These are phyloP conservation scores for Termitomyces bulborhizus DNA, from an alignment of 768 basidiomycete species.

Conservation along the genomic window DNA sequence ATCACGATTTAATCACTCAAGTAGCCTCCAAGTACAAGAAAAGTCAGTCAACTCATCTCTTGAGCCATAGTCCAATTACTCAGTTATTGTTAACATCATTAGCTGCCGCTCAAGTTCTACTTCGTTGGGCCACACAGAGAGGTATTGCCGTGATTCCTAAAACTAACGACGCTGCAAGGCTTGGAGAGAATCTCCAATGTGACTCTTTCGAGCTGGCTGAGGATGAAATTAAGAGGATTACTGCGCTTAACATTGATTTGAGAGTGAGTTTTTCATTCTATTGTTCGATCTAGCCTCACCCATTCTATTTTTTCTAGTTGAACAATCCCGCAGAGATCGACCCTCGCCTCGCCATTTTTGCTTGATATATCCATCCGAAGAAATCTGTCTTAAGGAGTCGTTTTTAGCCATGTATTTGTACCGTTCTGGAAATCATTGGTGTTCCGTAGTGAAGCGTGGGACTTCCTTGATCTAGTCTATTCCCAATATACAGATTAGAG, in stretches of 20 bases:
- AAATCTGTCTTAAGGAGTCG: background rate
- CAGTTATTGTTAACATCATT: constrained; percentile 17
- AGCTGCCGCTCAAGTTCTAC: constrained; percentile 61
- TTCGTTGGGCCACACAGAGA: constrained; percentile 76
- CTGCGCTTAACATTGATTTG: constrained; percentile 51
- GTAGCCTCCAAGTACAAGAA: constrained; percentile 47
- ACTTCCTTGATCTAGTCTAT: background rate
- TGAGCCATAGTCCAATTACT: background rate
- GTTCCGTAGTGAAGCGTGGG: background rate
- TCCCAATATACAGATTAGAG: no score
- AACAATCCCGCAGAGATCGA: constrained; percentile 71
- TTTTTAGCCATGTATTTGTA: constrained; percentile 1
- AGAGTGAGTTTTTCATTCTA: constrained; percentile 41
- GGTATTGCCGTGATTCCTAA: constrained; percentile 76
- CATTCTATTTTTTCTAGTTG: constrained; percentile 31
- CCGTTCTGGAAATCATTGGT: background rate
- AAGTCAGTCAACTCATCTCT: constrained; percentile 28
- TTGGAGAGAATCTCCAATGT: constrained; percentile 43
- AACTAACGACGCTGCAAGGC: constrained; percentile 40
- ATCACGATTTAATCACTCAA: constrained; percentile 35
- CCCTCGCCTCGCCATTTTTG: constrained; percentile 62
- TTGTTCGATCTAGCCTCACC: constrained; percentile 5
- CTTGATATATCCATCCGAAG: constrained; percentile 24
- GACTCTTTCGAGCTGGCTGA: constrained; percentile 42
- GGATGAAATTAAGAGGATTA: constrained; percentile 54